Percentiles rank a stretch among this genome's conserved stretches.
These are phyloP conservation scores for Sugiyamaella paludigena DNA, from an alignment of 1,139 yeast genomes.

Conservation along the genomic window DNA sequence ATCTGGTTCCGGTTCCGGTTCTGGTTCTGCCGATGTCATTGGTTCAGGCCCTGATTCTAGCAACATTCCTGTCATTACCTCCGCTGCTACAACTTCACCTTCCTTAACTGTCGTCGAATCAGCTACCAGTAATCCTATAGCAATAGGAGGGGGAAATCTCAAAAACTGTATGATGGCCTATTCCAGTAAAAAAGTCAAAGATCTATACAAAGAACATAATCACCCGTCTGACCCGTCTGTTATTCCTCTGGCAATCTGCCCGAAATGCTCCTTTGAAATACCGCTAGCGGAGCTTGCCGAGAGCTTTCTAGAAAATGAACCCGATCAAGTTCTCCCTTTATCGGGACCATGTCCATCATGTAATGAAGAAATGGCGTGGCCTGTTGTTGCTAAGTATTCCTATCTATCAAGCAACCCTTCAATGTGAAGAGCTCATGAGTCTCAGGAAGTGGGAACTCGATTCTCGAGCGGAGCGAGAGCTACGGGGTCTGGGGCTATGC, in stretches of 20 bases:
- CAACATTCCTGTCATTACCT: too few species aligned
- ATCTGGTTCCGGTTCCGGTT: background rate
- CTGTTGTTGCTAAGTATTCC: slow-evolving; percentile 16
- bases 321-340: slow-evolving; percentile 19
- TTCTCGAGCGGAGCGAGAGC: slow-evolving; percentile 1
- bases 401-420: background rate
- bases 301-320: slow-evolving; percentile 3
- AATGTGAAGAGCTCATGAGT: too few species aligned
- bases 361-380: slow-evolving; percentile 15
- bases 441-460: too few species aligned
- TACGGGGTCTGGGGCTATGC: slow-evolving; percentile 6
- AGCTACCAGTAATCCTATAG: too few species aligned
- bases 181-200: slow-evolving; percentile 5
- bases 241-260: slow-evolving; percentile 5
- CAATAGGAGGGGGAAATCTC: slow-evolving; percentile 23
- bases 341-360: slow-evolving; percentile 22
- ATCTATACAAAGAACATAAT: background rate
- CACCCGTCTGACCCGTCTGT: background rate
- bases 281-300: slow-evolving; percentile 19
- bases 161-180: slow-evolving; percentile 9
- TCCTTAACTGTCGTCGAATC: too few species aligned
- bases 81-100: too few species aligned
- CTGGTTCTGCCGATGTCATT: too few species aligned
- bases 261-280: slow-evolving; percentile 12
- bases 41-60: too few species aligned